Percentiles rank a stretch among this genome's conserved stretches.
Conservation (phyloP, 2,329 filamentous ascomycete species). For the Talaromyces islandicus region DNA sequence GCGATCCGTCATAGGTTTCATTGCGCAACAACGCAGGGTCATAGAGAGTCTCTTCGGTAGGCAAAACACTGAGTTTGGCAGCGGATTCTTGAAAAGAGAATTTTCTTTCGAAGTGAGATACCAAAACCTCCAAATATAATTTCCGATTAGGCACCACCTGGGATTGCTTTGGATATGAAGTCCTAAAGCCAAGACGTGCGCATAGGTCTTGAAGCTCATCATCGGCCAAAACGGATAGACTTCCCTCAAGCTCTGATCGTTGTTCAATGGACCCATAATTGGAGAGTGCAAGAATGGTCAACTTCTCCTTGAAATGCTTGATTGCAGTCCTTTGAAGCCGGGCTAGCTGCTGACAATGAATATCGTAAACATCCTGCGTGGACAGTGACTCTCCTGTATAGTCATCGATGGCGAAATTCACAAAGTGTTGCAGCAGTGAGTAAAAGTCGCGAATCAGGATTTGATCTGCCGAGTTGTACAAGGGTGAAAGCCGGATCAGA, state of each 20-base stretch:
- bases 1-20: conserved; percentile 80
- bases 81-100: conserved; percentile 77
- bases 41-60: conserved; percentile 75
- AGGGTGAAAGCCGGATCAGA: conserved; percentile 68
- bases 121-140: conserved; percentile 58
- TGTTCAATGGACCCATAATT: conserved; percentile 87
- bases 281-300: conserved; percentile 84
- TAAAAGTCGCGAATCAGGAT: conserved; percentile 74
- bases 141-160: conserved; percentile 56
- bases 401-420: conserved; percentile 84
- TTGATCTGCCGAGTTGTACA: conserved; percentile 70
- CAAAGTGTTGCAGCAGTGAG: conserved; percentile 77
- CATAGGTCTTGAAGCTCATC: conserved; percentile 67
- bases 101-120: conserved; percentile 69
- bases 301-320: conserved; percentile 79
- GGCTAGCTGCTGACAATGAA: conserved; percentile 71
- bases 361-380: conserved; percentile 67
- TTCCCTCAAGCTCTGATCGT: conserved; percentile 67
- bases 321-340: conserved; percentile 71
- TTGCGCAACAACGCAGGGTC: conserved; percentile 72
- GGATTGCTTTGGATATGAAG: conserved; percentile 69
- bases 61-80: conserved; percentile 66
- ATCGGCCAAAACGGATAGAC: conserved; percentile 68
- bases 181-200: conserved; percentile 67
- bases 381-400: conserved; percentile 75